Base-by-base conservation (phyloP, 768 basidiomycete genomes). In the Auricularia auricula-judae region DNA sequence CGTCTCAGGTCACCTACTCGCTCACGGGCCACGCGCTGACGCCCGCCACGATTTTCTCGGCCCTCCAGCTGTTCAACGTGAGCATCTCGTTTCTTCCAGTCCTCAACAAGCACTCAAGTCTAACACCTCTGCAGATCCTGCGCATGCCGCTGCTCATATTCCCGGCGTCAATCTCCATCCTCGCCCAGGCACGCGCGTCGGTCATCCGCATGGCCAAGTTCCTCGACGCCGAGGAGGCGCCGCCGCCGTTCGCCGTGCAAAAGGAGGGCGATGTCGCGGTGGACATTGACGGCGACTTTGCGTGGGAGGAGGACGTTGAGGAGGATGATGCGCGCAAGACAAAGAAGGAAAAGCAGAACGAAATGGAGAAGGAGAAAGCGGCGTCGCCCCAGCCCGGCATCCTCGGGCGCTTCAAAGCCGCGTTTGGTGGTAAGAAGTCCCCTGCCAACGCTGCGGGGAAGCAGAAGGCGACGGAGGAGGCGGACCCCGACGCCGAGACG, bases 31-130 rank as follows among this genome's bases (percentile, higher is more conserved):
- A 86, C 65, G 70, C 74, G 7, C 77, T 87, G 34, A 78, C 81
- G 64, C 72, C 84, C 3, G 81, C 84, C 0, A 74, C 77, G 62
- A 82, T 87, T 60, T 86, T 87, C 70, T 74, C 78, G 3, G 80
- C 81, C 7, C 72, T 87, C 18, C 84, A 86, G 66, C 74, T 84
- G 35, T 85, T 86, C 75, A 85, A 85, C 66, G 83, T 83, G 43
- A 29, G 77, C 70, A 4, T 33, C 23, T 59, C 5, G 0, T 4
- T 23, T 29, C 11, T 5, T 68, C 59, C 61, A 21, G 8, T 53
- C 23, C 29, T 11, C 44, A 64, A 3, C 29, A 60, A 16, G 29
- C 42, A 2, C 35, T 23, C 59, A 42, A 42, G 4, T 33, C 62
- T 29, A 34, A 36, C 4, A 3, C n/a, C 35, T 11, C 21, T 29